Evolutionary conservation across 2,329 filamentous ascomycete species (phyloP), one percentile per base, ranked within the genome.

Genomic region (Aureobasidium sp.): DNA sequence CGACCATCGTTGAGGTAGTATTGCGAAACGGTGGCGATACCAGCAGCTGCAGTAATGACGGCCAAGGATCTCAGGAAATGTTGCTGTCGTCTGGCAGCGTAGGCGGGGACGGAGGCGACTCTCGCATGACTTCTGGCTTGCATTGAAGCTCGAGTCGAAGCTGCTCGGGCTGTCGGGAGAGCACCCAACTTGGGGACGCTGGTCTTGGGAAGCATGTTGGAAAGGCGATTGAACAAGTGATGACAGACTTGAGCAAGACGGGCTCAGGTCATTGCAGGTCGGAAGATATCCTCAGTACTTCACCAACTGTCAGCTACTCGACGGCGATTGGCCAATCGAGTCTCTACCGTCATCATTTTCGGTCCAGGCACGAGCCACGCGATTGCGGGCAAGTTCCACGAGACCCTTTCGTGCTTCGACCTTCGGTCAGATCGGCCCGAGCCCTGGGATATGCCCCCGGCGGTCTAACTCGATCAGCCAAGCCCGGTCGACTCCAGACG

Each of bases 11-110:
- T 69, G 44, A 73, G 71, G 66, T 74, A 77, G 71, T 73, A 77
- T 63, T 79, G 76, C 47, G 72, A 76, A n/a, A 74, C 71, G 7
- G 76, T 75, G 53, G 76, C 77, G n/a, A 76, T 68, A 17, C 74
- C 75, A 62, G 76, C 77, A 17, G 78, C 74, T 17, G 71, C 68
- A 15, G 74, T 75, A 62, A 80, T 72, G 53, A 74, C 70, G 62
- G 71, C 71, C 34, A 80, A 61, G 17, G 77, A 79, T 44, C 77
- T 74, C 47, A 75, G 68, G 52, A 80, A 75, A 39, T 78, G 77
- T 63, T 77, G 75, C 65, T 79, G 77, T 61, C 78, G 75, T 13
- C 75, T 73, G 29, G 76, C 71, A 23, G 77, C 76, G 60, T 78
- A 77, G 27, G 62, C 53, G 39, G 64, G 59, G 15, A 70, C 62